A percentile compares a stretch with the other conserved stretches of the same genome.
Conservation (phyloP, 2,329 filamentous ascomycete genomes). For the Cadophora gregata region DNA sequence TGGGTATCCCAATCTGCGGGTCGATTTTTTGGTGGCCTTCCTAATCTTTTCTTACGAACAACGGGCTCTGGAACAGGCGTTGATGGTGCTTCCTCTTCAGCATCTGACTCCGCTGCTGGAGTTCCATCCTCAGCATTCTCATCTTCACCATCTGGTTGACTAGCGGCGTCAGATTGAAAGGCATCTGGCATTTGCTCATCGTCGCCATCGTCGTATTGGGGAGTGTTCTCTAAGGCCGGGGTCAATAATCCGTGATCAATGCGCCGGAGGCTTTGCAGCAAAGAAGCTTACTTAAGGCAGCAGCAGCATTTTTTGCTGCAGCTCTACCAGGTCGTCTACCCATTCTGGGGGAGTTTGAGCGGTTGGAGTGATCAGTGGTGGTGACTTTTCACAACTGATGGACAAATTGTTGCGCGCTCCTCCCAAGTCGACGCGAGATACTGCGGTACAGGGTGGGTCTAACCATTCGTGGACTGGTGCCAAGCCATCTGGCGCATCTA, state of each 20-base stretch:
- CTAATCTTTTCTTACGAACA: constrained; percentile 76
- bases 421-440: constrained; percentile 6
- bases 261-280: constrained; percentile 28
- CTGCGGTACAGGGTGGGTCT: not conserved
- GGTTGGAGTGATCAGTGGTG: constrained; percentile 4
- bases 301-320: constrained; percentile 59
- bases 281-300: constrained; percentile 55
- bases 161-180: constrained; percentile 40
- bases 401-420: not conserved
- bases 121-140: constrained; percentile 56
- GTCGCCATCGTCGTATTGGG: constrained; percentile 52
- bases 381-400: constrained; percentile 6
- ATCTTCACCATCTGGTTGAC: constrained; percentile 44
- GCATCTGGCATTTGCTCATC: constrained; percentile 54
- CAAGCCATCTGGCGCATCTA: not conserved
- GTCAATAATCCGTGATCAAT: constrained; percentile 24
- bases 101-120: constrained; percentile 56
- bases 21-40: constrained; percentile 83
- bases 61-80: constrained; percentile 54
- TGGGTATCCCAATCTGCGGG: constrained; percentile 77
- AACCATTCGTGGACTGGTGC: not conserved
- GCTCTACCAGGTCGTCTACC: constrained; percentile 59
- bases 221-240: constrained; percentile 52
- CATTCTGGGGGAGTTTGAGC: constrained; percentile 33
- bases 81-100: constrained; percentile 48